Conservation (phyloP, 306 rosid genomes). For the Cucumis sativus region Cucumber_9930_V3 NC_026660.2:27911501-27912000, state of each 20-base stretch:
- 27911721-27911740: background rate
- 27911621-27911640: conserved; percentile 6
- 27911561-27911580: background rate
- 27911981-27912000: conserved; percentile 67
- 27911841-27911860: conserved; percentile 59
- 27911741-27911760: background rate
- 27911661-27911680: conserved; percentile 69
- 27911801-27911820: conserved; percentile 31
- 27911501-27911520: conserved; percentile 81
- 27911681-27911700: conserved; percentile 62
- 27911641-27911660: conserved; percentile 82
- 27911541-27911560: conserved; percentile 27
- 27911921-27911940: background rate
- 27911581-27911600: background rate
- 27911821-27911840: conserved; percentile 46
- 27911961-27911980: conserved; percentile 5
- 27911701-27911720: conserved; percentile 21
- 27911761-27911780: background rate
- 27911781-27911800: background rate
- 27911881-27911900: conserved; percentile 42
- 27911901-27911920: background rate
- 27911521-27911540: conserved; percentile 38
- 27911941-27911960: background rate
- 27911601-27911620: background rate
- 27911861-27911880: conserved; percentile 75